Percentiles rank a stretch among this genome's conserved stretches.
Evolutionary conservation across 2,329 filamentous ascomycete genomes (phyloP).

Genomic region (Monosporascus sp.): DNA sequence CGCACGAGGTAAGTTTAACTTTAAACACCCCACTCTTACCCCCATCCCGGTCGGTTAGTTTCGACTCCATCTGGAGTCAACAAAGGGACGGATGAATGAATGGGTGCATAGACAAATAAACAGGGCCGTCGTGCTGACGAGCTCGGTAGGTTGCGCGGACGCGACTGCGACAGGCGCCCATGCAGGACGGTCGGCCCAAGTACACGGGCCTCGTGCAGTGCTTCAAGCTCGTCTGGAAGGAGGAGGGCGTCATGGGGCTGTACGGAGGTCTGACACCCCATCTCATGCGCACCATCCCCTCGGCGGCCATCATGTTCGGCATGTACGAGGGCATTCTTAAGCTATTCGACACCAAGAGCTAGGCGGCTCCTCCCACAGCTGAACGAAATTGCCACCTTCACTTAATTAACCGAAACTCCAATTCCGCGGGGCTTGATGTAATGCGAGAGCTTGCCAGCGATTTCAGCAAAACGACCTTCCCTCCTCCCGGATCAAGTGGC

Average conservation of each 20-base stretch:
- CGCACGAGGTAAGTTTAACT: constrained; percentile 68
- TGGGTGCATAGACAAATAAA: too few relatives aligned
- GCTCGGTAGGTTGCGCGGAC: constrained; percentile 67
- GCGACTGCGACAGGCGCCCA: constrained; percentile 78
- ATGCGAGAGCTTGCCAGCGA: too few relatives aligned
- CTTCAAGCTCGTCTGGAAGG: constrained; percentile 80
- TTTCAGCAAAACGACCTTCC: too few relatives aligned
- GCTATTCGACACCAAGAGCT: constrained; percentile 26
- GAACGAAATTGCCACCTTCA: too few relatives aligned
- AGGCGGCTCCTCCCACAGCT: background rate
- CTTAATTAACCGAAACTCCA: too few relatives aligned
- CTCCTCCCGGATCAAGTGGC: too few relatives aligned
- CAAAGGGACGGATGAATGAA: too few relatives aligned
- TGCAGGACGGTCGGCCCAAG: constrained; percentile 65
- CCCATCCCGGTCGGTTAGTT: constrained; percentile 1
- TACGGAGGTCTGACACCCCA: constrained; percentile 92
- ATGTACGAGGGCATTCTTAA: constrained; percentile 64
- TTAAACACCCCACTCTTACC: too few relatives aligned
- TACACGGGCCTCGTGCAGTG: constrained; percentile 88
- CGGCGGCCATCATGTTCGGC: constrained; percentile 93
- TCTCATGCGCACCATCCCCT: constrained; percentile 84
- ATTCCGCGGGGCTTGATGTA: too few relatives aligned
- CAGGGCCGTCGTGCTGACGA: background rate
- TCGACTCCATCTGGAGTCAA: too few relatives aligned
- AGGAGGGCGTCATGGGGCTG: constrained; percentile 79